Base-by-base conservation (phyloP, 139 green algal genomes). In the Volvox reticuliferus region DNA sequence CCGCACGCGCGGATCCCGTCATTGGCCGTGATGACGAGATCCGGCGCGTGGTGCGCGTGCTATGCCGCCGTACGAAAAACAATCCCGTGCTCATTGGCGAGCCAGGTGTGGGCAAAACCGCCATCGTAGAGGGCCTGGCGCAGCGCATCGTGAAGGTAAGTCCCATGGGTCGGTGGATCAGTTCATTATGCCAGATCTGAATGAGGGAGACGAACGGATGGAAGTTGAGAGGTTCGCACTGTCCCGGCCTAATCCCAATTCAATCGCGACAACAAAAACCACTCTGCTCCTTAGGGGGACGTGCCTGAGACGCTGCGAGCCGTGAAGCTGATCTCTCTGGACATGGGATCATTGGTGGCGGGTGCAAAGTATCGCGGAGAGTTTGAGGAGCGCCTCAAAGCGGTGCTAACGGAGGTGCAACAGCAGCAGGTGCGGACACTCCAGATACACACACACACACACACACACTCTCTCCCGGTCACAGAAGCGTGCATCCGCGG, bases 61-160 rank as follows among this genome's bases (percentile, higher is more conserved):
- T 99, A 55, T 98, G 95, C 88, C 94, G 98, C 37, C 94, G 97
- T 82, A 99, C 96, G 82, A 99, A 99, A 95, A 99, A 99, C 97
- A 99, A 99, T 93, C 98, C 98, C 0, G 97, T 99, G 79, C 95
- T 99, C 62, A 97, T 99, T 55, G 98, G 97, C 12, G 96, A 98
- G 91, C 97, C 97, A n/a, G 97, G 93, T 28, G 93, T 93, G 63
- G 93, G 93, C 79, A 95, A 95, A 88, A 99, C 97, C 16, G 97
- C 97, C 13, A 98, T 98, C 63, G 95, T 95, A 36, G 97, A 99
- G 94, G 97, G 98, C 16, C 95, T 99, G 62, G 98, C 98, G 21
- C 97, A 99, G 95, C 96, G 97, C 61, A 97, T 98, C 61, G 95
- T 97, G 12, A 95, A 95, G 79, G 97, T 96, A 73, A 24, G 65